Conservation (phyloP, 495 filamentous ascomycete species). For the Penicillium nucicola region DNA sequence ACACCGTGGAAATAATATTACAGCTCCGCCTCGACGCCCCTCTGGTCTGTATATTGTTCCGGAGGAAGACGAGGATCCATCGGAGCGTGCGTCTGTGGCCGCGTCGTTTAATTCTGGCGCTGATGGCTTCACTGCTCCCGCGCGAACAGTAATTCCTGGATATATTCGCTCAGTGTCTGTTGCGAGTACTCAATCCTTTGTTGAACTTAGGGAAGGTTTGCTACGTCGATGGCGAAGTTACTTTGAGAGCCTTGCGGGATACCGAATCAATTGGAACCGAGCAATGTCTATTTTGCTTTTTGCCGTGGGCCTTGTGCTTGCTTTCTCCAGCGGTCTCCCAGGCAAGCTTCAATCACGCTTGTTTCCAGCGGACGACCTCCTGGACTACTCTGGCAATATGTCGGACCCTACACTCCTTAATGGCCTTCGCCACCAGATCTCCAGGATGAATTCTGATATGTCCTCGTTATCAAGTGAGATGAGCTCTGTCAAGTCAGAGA, state of each 20-base stretch:
- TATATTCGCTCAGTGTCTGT: too few relatives aligned
- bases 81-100: too few relatives aligned
- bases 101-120: conserved; percentile 10
- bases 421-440: conserved; percentile 29
- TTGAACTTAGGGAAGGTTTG: conserved; percentile 1
- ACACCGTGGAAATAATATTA: conserved; percentile 31
- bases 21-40: conserved; percentile 38
- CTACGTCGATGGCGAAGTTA: conserved; percentile 4
- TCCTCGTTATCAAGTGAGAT: conserved; percentile 37
- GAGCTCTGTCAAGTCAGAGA: conserved; percentile 21
- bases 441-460: conserved; percentile 29
- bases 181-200: background rate
- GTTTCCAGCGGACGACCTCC: conserved; percentile 2
- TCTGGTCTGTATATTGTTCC: conserved; percentile 35
- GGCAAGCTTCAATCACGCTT: conserved; percentile 8
- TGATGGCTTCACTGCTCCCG: conserved; percentile 16
- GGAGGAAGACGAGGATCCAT: conserved; percentile 26
- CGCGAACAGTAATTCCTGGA: conserved; percentile 27
- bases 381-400: conserved; percentile 16
- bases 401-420: conserved; percentile 24
- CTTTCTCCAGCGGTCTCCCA: conserved; percentile 2
- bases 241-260: background rate
- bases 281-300: conserved; percentile 7
- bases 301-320: conserved; percentile 8
- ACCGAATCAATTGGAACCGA: conserved; percentile 7